phyloP scores from a whole-genome alignment of 768 basidiomycete genomes.

The Pisolithus microcarpus region DNA sequence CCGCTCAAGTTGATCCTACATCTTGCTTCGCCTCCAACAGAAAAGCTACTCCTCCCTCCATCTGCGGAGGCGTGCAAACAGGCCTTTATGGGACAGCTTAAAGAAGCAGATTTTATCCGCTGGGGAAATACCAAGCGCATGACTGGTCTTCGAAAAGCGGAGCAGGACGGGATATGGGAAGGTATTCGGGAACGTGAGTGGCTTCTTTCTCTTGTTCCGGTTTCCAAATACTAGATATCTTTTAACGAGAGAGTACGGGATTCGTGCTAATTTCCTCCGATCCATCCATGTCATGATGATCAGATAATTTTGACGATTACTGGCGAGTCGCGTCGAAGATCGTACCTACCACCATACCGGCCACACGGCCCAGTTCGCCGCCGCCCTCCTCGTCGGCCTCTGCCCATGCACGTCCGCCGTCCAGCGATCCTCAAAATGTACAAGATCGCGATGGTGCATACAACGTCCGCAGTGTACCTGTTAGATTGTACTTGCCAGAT shows the following conservation, averaged over 20 bases:
- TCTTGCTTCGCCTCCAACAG: slow-evolving; percentile 78
- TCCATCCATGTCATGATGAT: slow-evolving; percentile 5
- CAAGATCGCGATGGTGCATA: slow-evolving; percentile 79
- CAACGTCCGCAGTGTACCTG: slow-evolving; percentile 80
- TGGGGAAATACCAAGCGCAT: slow-evolving; percentile 96
- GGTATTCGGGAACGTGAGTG: slow-evolving; percentile 87
- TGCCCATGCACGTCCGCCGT: slow-evolving; percentile 55
- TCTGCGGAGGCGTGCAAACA: slow-evolving; percentile 84
- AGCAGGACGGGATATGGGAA: slow-evolving; percentile 97
- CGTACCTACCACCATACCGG: slow-evolving; percentile 67
- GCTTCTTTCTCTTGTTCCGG: slow-evolving; percentile 1
- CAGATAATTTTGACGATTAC: slow-evolving; percentile 95
- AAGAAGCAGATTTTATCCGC: slow-evolving; percentile 94
- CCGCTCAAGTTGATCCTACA: slow-evolving; percentile 82
- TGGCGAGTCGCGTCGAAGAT: slow-evolving; percentile 93
- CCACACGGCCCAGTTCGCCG: slow-evolving; percentile 48
- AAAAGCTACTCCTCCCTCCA: slow-evolving; percentile 77
- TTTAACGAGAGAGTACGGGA: background rate
- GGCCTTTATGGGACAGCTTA: slow-evolving; percentile 90
- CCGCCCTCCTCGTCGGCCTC: slow-evolving; percentile 47
- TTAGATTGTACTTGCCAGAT: slow-evolving; percentile 83
- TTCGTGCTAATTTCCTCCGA: slow-evolving; percentile 18
- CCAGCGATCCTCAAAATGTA: slow-evolving; percentile 47
- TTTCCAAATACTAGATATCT: background rate
- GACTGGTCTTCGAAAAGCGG: slow-evolving; percentile 81